phyloP scores from a whole-genome alignment of 2,329 filamentous ascomycete genomes.

The Hypocreales sp. region DNA sequence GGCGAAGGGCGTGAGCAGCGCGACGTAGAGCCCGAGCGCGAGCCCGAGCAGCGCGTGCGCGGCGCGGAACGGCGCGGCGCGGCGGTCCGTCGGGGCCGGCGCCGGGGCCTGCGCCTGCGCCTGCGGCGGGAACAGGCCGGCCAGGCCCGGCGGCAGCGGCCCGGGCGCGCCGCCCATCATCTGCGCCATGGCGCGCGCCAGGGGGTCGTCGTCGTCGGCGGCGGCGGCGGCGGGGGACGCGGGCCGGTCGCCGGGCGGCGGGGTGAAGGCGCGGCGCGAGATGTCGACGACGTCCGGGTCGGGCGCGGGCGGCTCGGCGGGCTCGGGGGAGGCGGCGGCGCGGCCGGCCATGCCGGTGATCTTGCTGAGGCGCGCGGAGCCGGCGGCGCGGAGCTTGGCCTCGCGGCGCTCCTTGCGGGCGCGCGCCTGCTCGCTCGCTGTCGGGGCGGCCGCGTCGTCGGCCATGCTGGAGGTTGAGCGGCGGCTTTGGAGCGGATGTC shows the following conservation, averaged over 20 bases:
- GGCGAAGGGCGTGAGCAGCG: constrained; percentile 50
- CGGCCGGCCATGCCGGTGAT: constrained; percentile 54
- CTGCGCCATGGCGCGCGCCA: constrained; percentile 58
- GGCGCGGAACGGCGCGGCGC: constrained; percentile 49
- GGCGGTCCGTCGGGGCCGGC: constrained; percentile 29
- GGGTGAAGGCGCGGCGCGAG: constrained; percentile 55
- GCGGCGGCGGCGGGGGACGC: no score
- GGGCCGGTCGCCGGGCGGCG: no score
- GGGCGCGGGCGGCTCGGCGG: no score
- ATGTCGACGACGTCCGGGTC: constrained; percentile 70
- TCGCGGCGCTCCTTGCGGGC: constrained; percentile 66
- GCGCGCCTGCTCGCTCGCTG: constrained; percentile 50
- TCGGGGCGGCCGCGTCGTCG: constrained; percentile 32
- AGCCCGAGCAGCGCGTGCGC: constrained; percentile 60
- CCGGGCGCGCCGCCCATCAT: constrained; percentile 37
- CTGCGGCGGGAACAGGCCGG: constrained; percentile 25
- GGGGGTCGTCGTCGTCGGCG: constrained; percentile 17
- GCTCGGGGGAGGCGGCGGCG: no score
- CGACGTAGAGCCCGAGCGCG: constrained; percentile 54
- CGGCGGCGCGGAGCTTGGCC: constrained; percentile 62
- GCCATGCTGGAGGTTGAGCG: no score
- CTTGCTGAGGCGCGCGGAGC: constrained; percentile 53
- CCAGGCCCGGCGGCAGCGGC: constrained; percentile 17
- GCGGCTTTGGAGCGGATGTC: no score
- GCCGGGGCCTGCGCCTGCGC: constrained; percentile 15